Conservation (phyloP, 164 flowering plant species). For the Tinospora cordifolia region DNA sequence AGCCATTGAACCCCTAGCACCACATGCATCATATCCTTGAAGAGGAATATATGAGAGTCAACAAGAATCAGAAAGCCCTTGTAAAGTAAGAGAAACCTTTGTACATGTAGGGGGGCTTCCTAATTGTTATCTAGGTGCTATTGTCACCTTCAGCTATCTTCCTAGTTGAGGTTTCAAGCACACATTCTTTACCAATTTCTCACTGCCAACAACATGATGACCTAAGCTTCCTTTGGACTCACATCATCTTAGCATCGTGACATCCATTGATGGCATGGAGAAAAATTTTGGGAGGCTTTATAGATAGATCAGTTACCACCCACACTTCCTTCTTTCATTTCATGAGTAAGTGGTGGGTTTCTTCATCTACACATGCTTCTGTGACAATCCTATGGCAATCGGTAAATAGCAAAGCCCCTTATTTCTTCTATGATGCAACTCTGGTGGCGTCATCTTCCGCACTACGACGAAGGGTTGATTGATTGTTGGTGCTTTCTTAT, state of each 20-base stretch:
- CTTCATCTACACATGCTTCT: not conserved
- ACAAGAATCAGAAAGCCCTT: too few relatives aligned
- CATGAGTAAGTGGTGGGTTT: not conserved
- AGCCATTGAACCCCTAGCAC: too few relatives aligned
- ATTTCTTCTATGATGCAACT: not conserved
- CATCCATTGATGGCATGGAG: not conserved
- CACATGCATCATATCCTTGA: too few relatives aligned
- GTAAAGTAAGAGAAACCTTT: too few relatives aligned
- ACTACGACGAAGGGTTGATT: not conserved
- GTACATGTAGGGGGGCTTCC: too few relatives aligned
- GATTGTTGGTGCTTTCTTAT: not conserved
- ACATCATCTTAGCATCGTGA: not conserved
- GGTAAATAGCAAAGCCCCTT: conserved; percentile 1
- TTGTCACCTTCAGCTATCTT: too few relatives aligned
- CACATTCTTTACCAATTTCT: too few relatives aligned
- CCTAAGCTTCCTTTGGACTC: not conserved
- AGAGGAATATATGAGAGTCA: too few relatives aligned
- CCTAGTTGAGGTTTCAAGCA: too few relatives aligned
- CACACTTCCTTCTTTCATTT: not conserved
- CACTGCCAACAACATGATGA: not conserved
- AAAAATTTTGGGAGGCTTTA: not conserved
- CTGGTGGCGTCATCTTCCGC: not conserved
- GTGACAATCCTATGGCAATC: too few relatives aligned
- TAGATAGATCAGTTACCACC: not conserved
- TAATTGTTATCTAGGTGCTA: too few relatives aligned